phyloP scores from a whole-genome alignment of 1,284 basidiomycete species.

The Austropuccinia psidii region DNA sequence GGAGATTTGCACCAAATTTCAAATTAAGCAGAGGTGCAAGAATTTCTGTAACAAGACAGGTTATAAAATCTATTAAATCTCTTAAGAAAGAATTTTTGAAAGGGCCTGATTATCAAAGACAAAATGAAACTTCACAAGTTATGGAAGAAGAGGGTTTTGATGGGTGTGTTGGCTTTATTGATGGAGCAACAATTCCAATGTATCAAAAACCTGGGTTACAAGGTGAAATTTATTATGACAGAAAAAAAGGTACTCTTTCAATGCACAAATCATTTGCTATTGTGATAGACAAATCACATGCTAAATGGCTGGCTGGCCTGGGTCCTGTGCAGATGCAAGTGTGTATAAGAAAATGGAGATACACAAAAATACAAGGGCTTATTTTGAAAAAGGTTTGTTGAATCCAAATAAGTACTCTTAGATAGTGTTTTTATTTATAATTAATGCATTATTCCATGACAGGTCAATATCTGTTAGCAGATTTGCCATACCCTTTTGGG shows the following conservation, averaged over 20 bases:
- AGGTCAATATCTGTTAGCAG: conserved; percentile 16
- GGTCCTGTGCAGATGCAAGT: conserved; percentile 6
- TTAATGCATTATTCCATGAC: too few species aligned
- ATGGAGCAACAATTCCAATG: not conserved
- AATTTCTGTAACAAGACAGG: not conserved
- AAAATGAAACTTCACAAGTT: not conserved
- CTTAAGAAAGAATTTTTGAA: not conserved
- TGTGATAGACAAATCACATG: not conserved
- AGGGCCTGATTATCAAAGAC: not conserved
- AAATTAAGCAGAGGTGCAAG: not conserved
- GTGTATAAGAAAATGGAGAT: not conserved
- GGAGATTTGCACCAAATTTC: not conserved
- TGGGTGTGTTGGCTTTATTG: not conserved
- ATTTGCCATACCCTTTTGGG: not conserved
- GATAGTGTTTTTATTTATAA: too few species aligned
- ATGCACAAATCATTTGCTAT: not conserved
- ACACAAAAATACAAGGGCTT: not conserved
- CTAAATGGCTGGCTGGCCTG: conserved; percentile 20
- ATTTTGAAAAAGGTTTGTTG: not conserved
- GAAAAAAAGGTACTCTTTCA: not conserved
- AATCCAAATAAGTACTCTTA: too few species aligned
- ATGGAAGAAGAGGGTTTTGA: not conserved
- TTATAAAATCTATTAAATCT: not conserved
- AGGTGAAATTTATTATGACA: not conserved
- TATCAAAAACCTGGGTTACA: not conserved